Evolutionary conservation across 2,329 filamentous ascomycete genomes (phyloP).

Genomic region (Ascocoryne sarcoides): DNA sequence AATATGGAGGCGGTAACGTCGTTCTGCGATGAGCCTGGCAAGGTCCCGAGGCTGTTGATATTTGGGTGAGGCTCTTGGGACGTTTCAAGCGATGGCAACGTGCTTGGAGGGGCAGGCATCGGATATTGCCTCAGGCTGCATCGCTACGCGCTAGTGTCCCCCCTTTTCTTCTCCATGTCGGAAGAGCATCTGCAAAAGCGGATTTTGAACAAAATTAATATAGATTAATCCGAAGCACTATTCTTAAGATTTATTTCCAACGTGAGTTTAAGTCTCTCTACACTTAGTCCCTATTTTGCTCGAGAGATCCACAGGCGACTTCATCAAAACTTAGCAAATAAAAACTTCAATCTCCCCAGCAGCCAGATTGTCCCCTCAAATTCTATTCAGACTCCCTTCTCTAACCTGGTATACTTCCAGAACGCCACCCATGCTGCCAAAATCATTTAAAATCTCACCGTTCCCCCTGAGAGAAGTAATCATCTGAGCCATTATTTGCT

Average conservation of each 20-base stretch:
- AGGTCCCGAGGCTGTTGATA: not conserved
- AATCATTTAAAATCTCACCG: slow-evolving; percentile 18
- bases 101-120: not conserved
- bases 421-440: slow-evolving; percentile 20
- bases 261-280: no score
- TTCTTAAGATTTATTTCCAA: no score
- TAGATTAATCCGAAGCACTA: no score
- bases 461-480: slow-evolving; percentile 16
- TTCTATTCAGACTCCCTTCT: slow-evolving; percentile 19
- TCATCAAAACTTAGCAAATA: no score
- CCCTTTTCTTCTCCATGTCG: no score
- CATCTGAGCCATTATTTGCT: slow-evolving; percentile 7
- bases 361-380: no score
- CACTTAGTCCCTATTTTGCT: no score
- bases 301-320: no score
- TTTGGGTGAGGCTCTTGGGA: not conserved
- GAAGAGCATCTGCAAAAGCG: no score
- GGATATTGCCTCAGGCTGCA: not conserved
- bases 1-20: not conserved
- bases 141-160: not conserved
- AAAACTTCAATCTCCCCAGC: no score
- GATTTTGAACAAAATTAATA: no score
- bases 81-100: no score
- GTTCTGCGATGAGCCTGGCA: not conserved
- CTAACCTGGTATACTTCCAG: slow-evolving; percentile 21